Base-by-base conservation (phyloP, 495 filamentous ascomycete genomes). In the Penicillium turbatum region DNA sequence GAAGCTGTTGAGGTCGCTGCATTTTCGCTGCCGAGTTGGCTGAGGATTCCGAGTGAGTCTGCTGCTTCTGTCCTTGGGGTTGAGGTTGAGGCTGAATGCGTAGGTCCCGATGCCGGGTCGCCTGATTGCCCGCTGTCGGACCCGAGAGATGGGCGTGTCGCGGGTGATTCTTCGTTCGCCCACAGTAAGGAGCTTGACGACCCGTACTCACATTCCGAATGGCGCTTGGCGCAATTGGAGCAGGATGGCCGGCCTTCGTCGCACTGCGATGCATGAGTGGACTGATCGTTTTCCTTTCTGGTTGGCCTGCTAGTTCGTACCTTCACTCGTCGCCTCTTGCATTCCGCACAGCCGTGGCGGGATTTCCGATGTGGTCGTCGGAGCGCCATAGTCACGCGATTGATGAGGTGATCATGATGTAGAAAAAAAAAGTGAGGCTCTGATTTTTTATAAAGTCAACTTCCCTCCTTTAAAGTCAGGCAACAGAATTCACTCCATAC, bases 241-340 rank as follows among this genome's bases (percentile, higher is more conserved):
- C 72, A 75, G 5, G 56, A 55, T 13, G 72, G 72, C 11, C 69
- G 65, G 21, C 57, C 43, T 51, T 74, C 72, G 37, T 74, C 70
- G 48, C 72, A 74, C 70, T 74, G 43, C 9, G 17, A 16, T 43
- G 6, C 26, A 39, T 59, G 24, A 59, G 51, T 36, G 16, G 27
- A 12, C 27, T 44, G 4, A 24, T 24, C n/a, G 2, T 30, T 17
- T 21, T 36, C 27, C 9, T 36, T 26, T 35, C 26, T n/a, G 5
- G 16, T 11, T 11, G 9, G 10, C 10, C 3, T 3, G 13, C 15
- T 17, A 11, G 1, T 44, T 34, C 47, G 35, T 61, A 75, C 72
- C 71, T 75, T 75, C 11, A 75, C 71, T 59, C 71, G 62, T 49
- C 67, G 56, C 29, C 66, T 57, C 54, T 70, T 70, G 54, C 67